phyloP scores from a whole-genome alignment of 495 filamentous ascomycete species.

The Tuber aestivum region DNA sequence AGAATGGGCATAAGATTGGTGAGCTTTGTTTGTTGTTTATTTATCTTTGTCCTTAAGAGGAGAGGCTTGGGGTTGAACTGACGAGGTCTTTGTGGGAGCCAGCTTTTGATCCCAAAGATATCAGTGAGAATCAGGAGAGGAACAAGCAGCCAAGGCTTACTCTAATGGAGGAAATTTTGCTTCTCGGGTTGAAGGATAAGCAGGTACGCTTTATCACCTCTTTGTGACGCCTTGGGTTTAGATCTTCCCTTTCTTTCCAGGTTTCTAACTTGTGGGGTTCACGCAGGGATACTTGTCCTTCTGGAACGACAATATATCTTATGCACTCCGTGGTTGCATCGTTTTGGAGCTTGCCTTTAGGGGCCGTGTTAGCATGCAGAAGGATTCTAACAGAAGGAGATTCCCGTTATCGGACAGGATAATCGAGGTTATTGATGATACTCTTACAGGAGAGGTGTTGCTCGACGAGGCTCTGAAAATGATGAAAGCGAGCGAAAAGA shows the following conservation, averaged over 20 bases:
- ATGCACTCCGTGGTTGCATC: slow-evolving; percentile 93
- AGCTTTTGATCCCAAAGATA: slow-evolving; percentile 92
- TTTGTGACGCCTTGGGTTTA: slow-evolving; percentile 30
- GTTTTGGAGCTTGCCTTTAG: slow-evolving; percentile 95
- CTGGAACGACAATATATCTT: slow-evolving; percentile 99
- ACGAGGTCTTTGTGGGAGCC: slow-evolving; percentile 13
- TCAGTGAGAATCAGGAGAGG: slow-evolving; percentile 92
- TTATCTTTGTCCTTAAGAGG: background rate
- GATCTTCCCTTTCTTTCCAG: background rate
- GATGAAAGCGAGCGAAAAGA: slow-evolving; percentile 99
- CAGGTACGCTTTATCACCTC: slow-evolving; percentile 57
- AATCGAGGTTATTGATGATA: slow-evolving; percentile 96
- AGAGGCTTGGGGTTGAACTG: slow-evolving; percentile 5
- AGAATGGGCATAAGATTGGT: slow-evolving; percentile 93
- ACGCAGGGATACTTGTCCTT: slow-evolving; percentile 90
- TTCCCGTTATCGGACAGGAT: slow-evolving; percentile 87
- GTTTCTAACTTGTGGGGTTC: slow-evolving; percentile 21
- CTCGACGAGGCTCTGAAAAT: slow-evolving; percentile 98
- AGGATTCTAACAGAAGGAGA: slow-evolving; percentile 82
- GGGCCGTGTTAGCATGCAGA: slow-evolving; percentile 96
- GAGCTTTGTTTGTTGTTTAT: slow-evolving; percentile 9
- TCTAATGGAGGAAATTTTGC: slow-evolving; percentile 93
- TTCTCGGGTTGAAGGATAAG: slow-evolving; percentile 96
- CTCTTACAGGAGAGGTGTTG: slow-evolving; percentile 91
- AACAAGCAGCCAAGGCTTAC: slow-evolving; percentile 98